phyloP scores from a whole-genome alignment of 352 stramenopile genomes.

The Phytophthora podocarpi region DNA sequence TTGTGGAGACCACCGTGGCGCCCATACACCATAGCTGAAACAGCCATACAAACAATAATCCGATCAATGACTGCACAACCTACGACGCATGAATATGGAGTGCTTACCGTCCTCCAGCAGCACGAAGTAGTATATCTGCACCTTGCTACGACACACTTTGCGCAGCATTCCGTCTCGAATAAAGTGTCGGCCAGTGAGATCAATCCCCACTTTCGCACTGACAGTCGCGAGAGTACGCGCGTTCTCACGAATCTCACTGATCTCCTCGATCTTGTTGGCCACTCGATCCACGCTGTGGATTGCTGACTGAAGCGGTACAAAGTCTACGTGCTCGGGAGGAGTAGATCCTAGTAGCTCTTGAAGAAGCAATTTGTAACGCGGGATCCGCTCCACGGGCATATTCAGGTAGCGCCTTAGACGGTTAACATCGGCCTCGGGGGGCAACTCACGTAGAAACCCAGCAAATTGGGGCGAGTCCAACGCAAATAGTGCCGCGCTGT shows the following conservation, averaged over 20 bases:
- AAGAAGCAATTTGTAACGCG: slow-evolving; percentile 84
- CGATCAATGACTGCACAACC: background rate
- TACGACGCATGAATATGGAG: background rate
- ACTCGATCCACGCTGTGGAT: slow-evolving; percentile 81
- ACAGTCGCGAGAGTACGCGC: slow-evolving; percentile 65
- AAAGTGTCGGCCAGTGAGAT: slow-evolving; percentile 66
- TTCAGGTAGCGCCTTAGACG: slow-evolving; percentile 80
- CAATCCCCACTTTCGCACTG: slow-evolving; percentile 66
- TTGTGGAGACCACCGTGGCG: slow-evolving; percentile 67
- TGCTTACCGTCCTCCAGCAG: slow-evolving; percentile 81
- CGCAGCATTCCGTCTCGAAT: slow-evolving; percentile 78
- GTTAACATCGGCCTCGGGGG: slow-evolving; percentile 62
- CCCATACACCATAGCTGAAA: slow-evolving; percentile 74
- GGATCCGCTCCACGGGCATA: slow-evolving; percentile 88
- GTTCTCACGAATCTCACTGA: slow-evolving; percentile 76
- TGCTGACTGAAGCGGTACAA: slow-evolving; percentile 65
- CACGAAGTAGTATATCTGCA: slow-evolving; percentile 86
- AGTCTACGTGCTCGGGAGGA: slow-evolving; percentile 73
- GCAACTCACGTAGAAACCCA: slow-evolving; percentile 74
- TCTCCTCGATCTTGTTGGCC: slow-evolving; percentile 81
- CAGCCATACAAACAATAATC: background rate
- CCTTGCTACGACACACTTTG: slow-evolving; percentile 88
- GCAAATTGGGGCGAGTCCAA: slow-evolving; percentile 82
- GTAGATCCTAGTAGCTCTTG: slow-evolving; percentile 79
- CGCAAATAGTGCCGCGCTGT: slow-evolving; percentile 68